These are phyloP conservation scores for Agrocybe praecox DNA, from an alignment of 768 basidiomycete genomes.

Conservation along the genomic window DNA sequence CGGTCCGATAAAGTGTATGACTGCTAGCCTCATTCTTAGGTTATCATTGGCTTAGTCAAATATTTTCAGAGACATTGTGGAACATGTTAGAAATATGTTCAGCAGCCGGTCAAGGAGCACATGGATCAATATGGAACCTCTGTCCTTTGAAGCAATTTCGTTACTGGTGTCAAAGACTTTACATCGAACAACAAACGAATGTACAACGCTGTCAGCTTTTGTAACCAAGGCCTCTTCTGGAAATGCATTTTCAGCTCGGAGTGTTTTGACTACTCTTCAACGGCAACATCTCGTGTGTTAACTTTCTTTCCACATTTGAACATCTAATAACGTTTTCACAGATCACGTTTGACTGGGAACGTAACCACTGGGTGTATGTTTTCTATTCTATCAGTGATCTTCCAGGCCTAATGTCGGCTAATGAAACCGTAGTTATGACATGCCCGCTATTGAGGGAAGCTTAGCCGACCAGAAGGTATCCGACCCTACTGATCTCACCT, in stretches of 20 bases:
- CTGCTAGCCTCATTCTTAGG: neutral
- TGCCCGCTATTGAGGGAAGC: conserved; percentile 56
- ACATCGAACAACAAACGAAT: conserved; percentile 59
- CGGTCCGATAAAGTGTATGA: conserved; percentile 55
- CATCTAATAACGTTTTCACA: conserved; percentile 21
- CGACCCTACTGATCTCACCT: conserved; percentile 65
- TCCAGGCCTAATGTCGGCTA: neutral
- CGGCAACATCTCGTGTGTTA: conserved; percentile 59
- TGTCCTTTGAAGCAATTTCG: conserved; percentile 57
- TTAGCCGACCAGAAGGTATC: conserved; percentile 52
- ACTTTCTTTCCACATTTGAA: neutral
- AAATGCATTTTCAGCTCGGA: conserved; percentile 72
- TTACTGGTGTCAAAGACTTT: conserved; percentile 65
- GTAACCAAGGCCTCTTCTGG: conserved; percentile 62
- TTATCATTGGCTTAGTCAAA: neutral
- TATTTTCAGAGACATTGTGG: conserved; percentile 42
- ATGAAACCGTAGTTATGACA: conserved; percentile 47
- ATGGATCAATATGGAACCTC: conserved; percentile 68
- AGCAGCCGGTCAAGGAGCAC: conserved; percentile 56
- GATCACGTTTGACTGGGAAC: conserved; percentile 69
- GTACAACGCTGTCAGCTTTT: conserved; percentile 52
- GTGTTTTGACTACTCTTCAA: conserved; percentile 62
- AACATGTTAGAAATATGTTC: conserved; percentile 60
- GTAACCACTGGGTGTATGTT: conserved; percentile 68
- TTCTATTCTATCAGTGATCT: neutral